Conservation (phyloP, 139 green algal species). For the Chlamydomonas applanata region DNA sequence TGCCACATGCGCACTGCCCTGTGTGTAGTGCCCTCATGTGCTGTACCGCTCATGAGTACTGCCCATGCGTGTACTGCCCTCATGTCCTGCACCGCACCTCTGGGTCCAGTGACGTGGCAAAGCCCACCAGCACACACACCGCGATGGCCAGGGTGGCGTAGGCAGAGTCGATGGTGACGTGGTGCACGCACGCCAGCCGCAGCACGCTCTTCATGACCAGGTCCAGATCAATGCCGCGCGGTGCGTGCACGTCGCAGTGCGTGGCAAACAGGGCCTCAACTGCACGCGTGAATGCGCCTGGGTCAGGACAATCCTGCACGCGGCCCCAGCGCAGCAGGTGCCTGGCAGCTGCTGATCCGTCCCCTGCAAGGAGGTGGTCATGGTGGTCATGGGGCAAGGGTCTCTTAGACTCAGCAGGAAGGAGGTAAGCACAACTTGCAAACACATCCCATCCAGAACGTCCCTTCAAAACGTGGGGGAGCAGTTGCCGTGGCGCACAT, state of each 20-base stretch:
- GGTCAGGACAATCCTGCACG: conserved; percentile 55
- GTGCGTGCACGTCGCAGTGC: conserved; percentile 54
- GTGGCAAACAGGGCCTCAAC: conserved; percentile 66
- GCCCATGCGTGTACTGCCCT: too few species aligned
- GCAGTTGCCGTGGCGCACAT: too few species aligned
- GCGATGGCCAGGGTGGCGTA: conserved; percentile 81
- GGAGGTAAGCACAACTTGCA: too few species aligned
- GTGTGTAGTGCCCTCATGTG: too few species aligned
- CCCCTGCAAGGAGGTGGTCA: conserved; percentile 38
- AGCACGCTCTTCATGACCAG: conserved; percentile 45
- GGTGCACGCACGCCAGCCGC: conserved; percentile 59
- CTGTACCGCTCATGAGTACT: too few species aligned
- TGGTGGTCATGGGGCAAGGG: too few species aligned
- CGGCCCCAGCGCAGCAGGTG: conserved; percentile 74
- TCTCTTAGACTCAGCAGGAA: too few species aligned
- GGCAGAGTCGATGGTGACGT: conserved; percentile 79
- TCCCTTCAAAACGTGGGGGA: too few species aligned
- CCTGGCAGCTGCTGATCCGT: conserved; percentile 62
- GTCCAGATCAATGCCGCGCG: conserved; percentile 79
- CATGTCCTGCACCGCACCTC: too few species aligned
- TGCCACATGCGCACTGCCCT: too few species aligned
- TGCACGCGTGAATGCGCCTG: conserved; percentile 56
- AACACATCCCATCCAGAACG: too few species aligned
- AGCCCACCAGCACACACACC: conserved; percentile 86
- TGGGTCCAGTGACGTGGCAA: conserved; percentile 80